These are phyloP conservation scores for Podospora pseudocomata DNA, from an alignment of 495 filamentous ascomycete species.

Conservation along the genomic window DNA sequence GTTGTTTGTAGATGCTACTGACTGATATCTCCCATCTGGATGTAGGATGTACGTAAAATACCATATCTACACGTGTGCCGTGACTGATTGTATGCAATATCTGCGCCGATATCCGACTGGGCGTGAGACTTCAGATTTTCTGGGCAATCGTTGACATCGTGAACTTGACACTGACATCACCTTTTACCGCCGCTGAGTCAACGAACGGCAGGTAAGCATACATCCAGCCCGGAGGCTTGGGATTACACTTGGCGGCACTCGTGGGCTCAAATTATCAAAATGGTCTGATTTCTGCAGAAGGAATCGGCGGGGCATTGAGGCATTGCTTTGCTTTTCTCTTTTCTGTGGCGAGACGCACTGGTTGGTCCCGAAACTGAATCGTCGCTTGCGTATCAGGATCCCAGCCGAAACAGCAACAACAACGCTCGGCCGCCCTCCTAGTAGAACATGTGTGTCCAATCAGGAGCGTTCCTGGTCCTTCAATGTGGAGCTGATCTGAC, in stretches of 20 bases:
- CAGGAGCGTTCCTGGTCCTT: neutral
- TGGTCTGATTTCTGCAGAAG: neutral
- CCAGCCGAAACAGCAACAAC: slow-evolving; percentile 31
- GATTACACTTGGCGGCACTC: neutral
- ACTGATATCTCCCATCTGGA: neutral
- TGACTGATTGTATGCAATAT: neutral
- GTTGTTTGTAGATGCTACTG: neutral
- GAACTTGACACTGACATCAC: neutral
- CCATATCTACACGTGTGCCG: neutral
- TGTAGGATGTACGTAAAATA: neutral
- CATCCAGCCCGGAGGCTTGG: neutral
- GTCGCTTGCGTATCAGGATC: slow-evolving; percentile 29
- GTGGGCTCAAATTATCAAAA: neutral
- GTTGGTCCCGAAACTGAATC: slow-evolving; percentile 11
- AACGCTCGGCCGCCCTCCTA: slow-evolving; percentile 19
- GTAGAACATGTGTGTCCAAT: slow-evolving; percentile 20
- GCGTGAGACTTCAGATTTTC: neutral
- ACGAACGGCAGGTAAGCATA: neutral
- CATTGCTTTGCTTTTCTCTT: neutral
- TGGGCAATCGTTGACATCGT: neutral
- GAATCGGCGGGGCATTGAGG: neutral
- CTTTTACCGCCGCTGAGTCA: neutral
- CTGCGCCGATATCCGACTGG: neutral
- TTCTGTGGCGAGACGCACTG: neutral
- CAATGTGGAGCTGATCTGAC: neutral